Base-by-base conservation (phyloP, 176 grass and related monocot genomes). In the Alloteropsis semialata region DNA sequence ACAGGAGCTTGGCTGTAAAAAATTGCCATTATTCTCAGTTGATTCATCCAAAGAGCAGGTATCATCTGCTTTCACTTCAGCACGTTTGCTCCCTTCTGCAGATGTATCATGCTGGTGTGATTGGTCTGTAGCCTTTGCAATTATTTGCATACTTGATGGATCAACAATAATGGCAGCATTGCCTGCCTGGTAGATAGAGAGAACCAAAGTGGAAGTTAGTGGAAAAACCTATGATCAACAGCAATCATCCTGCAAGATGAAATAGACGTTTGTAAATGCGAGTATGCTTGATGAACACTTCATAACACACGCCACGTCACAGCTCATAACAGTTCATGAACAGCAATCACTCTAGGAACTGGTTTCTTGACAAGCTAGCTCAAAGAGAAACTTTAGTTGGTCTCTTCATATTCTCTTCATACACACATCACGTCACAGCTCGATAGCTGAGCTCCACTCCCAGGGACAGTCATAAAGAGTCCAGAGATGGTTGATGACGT, bases 101-200 rank as follows among this genome's bases (percentile, higher is more conserved):
- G 65, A 77, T 63, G 29, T 51, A 36, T 79, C 54, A 78, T 33
- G 48, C 42, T 83, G 81, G 38, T 58, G 22, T 29, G 79, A 92
- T 81, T 88, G 50, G 70, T 95, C 92, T 54, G 28, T 68, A 76
- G 84, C 87, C 61, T 89, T 90, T 13, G 96, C 85, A 72, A 98
- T 93, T 69, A 95, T 86, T 84, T 95, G 69, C 50, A 72, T 84
- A 15, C 81, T 90, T 68, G 54, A 84, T 83, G 96, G 92, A 93
- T 98, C 84, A 67, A 98, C 89, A 79, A 98, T 88, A 56, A 95
- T 59, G 69, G 84, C 91, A 93, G 91, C 72, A 87, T 95, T 98
- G n/a, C 81, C 79, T 19, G 71, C 85, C 96, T 98, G 84, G 46
- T 74, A 86, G 45, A 79, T 11, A 21, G 13, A 68, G 69, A 68